phyloP scores from a whole-genome alignment of 495 filamentous ascomycete genomes.

The Hyphodiscus hymeniophilus region DNA sequence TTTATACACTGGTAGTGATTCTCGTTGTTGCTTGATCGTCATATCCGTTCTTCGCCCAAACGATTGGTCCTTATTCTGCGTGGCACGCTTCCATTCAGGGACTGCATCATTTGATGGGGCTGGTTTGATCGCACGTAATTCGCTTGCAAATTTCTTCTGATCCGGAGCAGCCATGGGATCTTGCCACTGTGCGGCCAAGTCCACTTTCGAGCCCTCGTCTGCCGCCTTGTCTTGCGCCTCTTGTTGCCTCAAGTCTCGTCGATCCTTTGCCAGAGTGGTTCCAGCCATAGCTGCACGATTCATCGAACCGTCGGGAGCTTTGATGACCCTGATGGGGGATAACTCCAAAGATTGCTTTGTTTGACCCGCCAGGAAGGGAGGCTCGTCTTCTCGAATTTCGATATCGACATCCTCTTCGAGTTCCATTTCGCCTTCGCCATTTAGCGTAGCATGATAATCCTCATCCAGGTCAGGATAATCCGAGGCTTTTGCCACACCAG shows the following conservation, averaged over 20 bases:
- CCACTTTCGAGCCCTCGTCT: conserved; percentile 69
- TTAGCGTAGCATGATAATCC: conserved; percentile 81
- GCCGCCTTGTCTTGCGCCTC: conserved; percentile 79
- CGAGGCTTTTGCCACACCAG: conserved; percentile 78
- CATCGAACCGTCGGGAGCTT: conserved; percentile 91
- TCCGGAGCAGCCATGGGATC: conserved; percentile 90
- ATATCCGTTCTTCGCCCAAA: conserved; percentile 82
- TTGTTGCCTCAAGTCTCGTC: conserved; percentile 79
- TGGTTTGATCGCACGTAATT: conserved; percentile 50
- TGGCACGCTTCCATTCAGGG: conserved; percentile 88
- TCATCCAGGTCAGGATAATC: conserved; percentile 95
- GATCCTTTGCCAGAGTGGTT: conserved; percentile 80
- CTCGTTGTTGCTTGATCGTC: conserved; percentile 92
- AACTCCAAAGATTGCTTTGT: conserved; percentile 93
- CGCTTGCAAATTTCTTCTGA: conserved; percentile 77
- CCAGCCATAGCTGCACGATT: conserved; percentile 94
- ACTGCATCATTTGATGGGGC: conserved; percentile 52
- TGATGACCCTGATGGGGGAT: conserved; percentile 91
- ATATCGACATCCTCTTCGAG: conserved; percentile 97
- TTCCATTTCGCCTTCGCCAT: conserved; percentile 82
- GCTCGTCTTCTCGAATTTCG: conserved; percentile 91
- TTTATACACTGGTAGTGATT: conserved; percentile 83
- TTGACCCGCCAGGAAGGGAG: conserved; percentile 91
- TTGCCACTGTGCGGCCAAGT: conserved; percentile 88
- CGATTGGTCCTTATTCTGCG: conserved; percentile 72